Percentiles rank a stretch among this genome's conserved stretches.
phyloP scores from a whole-genome alignment of 208 protist species.

The Wallacemonas sp. region DNA sequence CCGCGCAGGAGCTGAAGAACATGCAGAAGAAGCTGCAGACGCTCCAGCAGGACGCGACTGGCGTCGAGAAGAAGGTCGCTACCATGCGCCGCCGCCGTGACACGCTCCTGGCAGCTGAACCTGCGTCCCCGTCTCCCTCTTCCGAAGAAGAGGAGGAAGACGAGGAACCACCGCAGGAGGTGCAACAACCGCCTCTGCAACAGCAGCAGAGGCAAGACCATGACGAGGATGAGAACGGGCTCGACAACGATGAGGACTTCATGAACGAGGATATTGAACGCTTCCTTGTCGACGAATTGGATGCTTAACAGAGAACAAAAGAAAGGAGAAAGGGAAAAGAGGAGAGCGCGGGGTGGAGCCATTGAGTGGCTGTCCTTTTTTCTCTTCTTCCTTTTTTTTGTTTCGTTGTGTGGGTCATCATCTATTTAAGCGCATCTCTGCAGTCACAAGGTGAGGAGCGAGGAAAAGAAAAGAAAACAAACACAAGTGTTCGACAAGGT shows the following conservation, averaged over 20 bases:
- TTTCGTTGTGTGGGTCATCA: too few species aligned
- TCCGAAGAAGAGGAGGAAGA: conserved; percentile 5
- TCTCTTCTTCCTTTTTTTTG: background rate
- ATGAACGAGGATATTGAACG: conserved; percentile 45
- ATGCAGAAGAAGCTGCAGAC: conserved; percentile 50
- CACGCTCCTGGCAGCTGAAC: conserved; percentile 42
- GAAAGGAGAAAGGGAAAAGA: background rate
- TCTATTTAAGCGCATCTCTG: too few species aligned
- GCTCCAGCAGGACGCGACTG: conserved; percentile 51
- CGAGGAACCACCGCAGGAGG: too few species aligned
- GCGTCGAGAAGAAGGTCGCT: conserved; percentile 67
- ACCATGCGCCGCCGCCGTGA: conserved; percentile 37
- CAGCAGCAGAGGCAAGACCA: too few species aligned
- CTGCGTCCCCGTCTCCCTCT: conserved; percentile 43
- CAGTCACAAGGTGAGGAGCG: background rate
- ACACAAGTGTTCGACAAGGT: too few species aligned
- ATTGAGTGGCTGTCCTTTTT: too few species aligned
- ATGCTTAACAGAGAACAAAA: background rate
- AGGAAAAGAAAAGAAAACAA: background rate
- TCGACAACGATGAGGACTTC: conserved; percentile 54
- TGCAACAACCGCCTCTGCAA: too few species aligned
- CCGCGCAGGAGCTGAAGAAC: conserved; percentile 55
- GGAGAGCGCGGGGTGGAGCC: background rate
- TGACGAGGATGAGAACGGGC: conserved; percentile 30
- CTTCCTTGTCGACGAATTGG: conserved; percentile 8